phyloP scores from a whole-genome alignment of 140 eudicot species.

The Stevia rebaudiana region DNA sequence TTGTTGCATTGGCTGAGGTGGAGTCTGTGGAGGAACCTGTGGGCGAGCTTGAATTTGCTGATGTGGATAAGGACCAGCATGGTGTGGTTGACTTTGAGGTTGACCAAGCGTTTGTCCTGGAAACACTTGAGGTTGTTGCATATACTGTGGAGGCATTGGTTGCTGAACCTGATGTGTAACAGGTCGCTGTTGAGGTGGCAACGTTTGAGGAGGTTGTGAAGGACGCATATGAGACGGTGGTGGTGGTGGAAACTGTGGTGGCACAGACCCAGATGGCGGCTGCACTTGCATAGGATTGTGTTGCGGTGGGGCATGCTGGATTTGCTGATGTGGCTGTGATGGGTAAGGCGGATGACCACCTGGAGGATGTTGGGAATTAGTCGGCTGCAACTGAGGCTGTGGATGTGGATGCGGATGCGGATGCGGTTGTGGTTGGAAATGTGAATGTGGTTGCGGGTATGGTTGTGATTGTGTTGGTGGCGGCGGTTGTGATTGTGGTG shows the following conservation, averaged over 20 bases:
- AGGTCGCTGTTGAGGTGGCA: slow-evolving; percentile 57
- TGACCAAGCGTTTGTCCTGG: slow-evolving; percentile 39
- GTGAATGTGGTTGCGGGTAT: slow-evolving; percentile 17
- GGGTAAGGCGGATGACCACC: slow-evolving; percentile 54
- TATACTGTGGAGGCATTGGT: slow-evolving; percentile 43
- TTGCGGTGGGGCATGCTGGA: slow-evolving; percentile 46
- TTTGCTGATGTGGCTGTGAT: slow-evolving; percentile 52
- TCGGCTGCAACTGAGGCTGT: slow-evolving; percentile 38
- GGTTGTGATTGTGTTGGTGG: slow-evolving; percentile 25
- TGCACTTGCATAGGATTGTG: slow-evolving; percentile 48
- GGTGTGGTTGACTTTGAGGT: slow-evolving; percentile 34
- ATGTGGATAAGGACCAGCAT: slow-evolving; percentile 42
- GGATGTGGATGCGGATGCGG: slow-evolving; percentile 33
- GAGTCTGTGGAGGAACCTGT: slow-evolving; percentile 58
- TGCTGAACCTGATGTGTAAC: slow-evolving; percentile 55
- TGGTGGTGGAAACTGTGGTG: slow-evolving; percentile 59
- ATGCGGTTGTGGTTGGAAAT: slow-evolving; percentile 31
- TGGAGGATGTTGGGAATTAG: slow-evolving; percentile 35
- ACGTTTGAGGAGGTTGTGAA: slow-evolving; percentile 38
- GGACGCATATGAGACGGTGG: slow-evolving; percentile 59
- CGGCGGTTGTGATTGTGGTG: slow-evolving; percentile 35
- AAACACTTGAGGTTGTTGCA: slow-evolving; percentile 55
- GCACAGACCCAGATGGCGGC: slow-evolving; percentile 34
- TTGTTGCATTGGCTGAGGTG: slow-evolving; percentile 48
- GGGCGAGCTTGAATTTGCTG: slow-evolving; percentile 59